Base-by-base conservation (phyloP, 352 stramenopile genomes). In the Pythium utonaiense region DNA sequence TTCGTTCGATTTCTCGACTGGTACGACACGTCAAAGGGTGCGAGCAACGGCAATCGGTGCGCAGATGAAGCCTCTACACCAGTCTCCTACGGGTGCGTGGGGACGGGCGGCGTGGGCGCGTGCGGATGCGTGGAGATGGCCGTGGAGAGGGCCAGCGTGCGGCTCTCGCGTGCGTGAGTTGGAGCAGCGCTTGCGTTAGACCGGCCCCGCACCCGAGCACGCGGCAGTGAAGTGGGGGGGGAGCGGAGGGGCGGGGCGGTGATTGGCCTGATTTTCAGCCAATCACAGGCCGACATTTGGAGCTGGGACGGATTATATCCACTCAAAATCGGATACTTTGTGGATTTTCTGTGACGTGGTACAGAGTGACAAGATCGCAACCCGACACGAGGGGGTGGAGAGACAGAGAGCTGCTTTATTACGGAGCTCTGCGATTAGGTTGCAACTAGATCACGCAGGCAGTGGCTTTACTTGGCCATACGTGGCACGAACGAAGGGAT, bases 401-500 rank as follows among this genome's bases (percentile, higher is more conserved):
- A 12, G n/a, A 57, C 9, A n/a, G 77, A 53, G 93, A 93, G n/a
- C 50, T 22, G 28, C 27, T 44, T 44, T 44, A 44, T 44, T 24
- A 44, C 36, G 36, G n/a, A 22, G 36, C 36, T 44, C 36, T 44
- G 28, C 28, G 12, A 44, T 22, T 44, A 44, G 36, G 16, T 44
- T n/a, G n/a, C n/a, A n/a, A 22, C 17, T 44, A 44, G 36, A 44
- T 44, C 36, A 7, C 19, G 31, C 14, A 17, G 31, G 16, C 16
- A 9, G 19, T 12, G 12, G 21, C 6, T 24, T 60, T 89, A 91
- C 30, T 76, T 77, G 55, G 83, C 80, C 68, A 78, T 77, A 54
- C 80, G 82, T 55, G 95, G 95, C 28, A 98, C 92, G 75, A 99
- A 99, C 8, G 93, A 75, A 22, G 93, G 87, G 52, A 99, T 94